A percentile compares a stretch with the other conserved stretches of the same genome.
These are phyloP conservation scores for Cronartium quercuum DNA, from an alignment of 1,284 basidiomycete species.

Conservation along the genomic window DNA sequence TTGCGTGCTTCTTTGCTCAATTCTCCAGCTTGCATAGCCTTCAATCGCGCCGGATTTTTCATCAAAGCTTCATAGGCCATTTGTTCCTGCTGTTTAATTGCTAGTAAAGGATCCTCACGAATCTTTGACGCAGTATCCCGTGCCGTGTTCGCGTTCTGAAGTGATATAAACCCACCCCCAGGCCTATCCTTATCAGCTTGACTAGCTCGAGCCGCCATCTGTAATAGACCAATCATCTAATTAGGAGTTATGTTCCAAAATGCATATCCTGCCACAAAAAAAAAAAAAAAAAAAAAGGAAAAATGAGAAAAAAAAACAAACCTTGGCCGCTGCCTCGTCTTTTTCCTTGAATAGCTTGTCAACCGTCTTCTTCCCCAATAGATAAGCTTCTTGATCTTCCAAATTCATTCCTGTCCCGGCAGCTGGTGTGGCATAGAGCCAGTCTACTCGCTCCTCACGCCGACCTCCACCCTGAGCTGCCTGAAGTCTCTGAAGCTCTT, in stretches of 20 bases:
- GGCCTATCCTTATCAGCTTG: slow-evolving; percentile 23
- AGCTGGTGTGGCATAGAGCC: slow-evolving; percentile 97
- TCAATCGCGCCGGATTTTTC: slow-evolving; percentile 80
- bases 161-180: slow-evolving; percentile 57
- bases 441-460: slow-evolving; percentile 85
- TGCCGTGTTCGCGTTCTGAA: slow-evolving; percentile 83
- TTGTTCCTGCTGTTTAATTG: slow-evolving; percentile 97
- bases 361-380: slow-evolving; percentile 96
- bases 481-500: slow-evolving; percentile 88
- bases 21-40: slow-evolving; percentile 48
- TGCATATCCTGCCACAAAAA: not conserved
- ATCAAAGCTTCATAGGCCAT: slow-evolving; percentile 81
- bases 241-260: too few relatives aligned
- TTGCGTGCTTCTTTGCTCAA: slow-evolving; percentile 8
- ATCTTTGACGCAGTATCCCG: slow-evolving; percentile 88
- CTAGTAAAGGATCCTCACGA: slow-evolving; percentile 87
- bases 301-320: not conserved
- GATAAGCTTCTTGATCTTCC: slow-evolving; percentile 90
- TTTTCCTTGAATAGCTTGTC: slow-evolving; percentile 82
- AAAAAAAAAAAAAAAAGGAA: not conserved
- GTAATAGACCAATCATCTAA: not conserved
- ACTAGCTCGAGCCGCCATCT: slow-evolving; percentile 22
- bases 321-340: slow-evolving; percentile 56
- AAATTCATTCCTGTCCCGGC: slow-evolving; percentile 72
- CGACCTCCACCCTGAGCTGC: slow-evolving; percentile 86